Evolutionary conservation across 1,284 basidiomycete species (phyloP).

Genomic region (Ustilago cynodontis): DNA sequence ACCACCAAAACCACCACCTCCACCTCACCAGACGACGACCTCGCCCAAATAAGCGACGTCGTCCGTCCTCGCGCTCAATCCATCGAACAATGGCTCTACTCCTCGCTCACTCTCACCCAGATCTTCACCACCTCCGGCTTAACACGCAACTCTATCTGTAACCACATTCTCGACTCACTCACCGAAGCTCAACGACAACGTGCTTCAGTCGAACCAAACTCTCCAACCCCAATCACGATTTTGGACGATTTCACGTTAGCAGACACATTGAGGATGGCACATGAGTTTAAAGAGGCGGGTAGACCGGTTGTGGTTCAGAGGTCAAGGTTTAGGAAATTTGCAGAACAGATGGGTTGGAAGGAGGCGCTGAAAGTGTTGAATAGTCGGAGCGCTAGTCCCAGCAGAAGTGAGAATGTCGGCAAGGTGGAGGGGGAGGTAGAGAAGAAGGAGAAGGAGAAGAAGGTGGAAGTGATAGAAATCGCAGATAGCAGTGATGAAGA

Average conservation of each 20-base stretch:
- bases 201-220: no score
- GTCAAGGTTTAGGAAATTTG: constrained; percentile 11
- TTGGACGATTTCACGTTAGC: constrained; percentile 17
- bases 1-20: not conserved
- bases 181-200: constrained; percentile 1
- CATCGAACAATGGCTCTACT: constrained; percentile 34
- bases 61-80: constrained; percentile 37
- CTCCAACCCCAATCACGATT: not conserved
- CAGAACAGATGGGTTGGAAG: constrained; percentile 22
- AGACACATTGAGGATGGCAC: constrained; percentile 9
- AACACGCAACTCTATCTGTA: constrained; percentile 27
- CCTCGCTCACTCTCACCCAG: constrained; percentile 11
- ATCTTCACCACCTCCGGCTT: constrained; percentile 27
- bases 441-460: not conserved
- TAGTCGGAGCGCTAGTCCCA: not conserved
- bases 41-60: constrained; percentile 16
- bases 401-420: not conserved
- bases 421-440: not conserved
- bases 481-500: constrained; percentile 11
- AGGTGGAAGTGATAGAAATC: not conserved
- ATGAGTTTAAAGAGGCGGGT: constrained; percentile 14
- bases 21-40: constrained; percentile 19
- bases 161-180: constrained; percentile 34
- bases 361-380: constrained; percentile 8
- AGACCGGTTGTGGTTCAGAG: not conserved